phyloP scores from a whole-genome alignment of 1,284 basidiomycete genomes.

The Heterobasidion occidentale region DNA sequence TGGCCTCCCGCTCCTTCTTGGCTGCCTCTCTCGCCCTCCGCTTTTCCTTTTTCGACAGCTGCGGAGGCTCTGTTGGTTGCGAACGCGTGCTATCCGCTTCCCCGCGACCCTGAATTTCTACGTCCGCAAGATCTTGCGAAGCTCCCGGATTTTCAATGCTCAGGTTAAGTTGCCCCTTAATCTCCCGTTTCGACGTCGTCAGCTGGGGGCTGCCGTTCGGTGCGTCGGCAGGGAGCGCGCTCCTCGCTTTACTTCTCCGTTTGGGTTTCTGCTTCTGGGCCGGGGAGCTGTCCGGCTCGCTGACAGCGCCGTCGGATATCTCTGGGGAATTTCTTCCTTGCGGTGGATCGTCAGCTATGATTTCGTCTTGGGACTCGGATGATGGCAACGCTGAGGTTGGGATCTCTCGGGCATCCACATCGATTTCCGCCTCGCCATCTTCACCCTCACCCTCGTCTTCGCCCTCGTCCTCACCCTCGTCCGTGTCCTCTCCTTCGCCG shows the following conservation, averaged over 20 bases:
- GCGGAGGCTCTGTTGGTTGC: constrained; percentile 8
- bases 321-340: background rate
- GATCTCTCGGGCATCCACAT: background rate
- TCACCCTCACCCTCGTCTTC: constrained; percentile 6
- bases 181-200: background rate
- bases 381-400: background rate
- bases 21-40: constrained; percentile 71
- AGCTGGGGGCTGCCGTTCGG: background rate
- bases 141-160: background rate
- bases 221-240: background rate
- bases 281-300: background rate
- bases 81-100: background rate
- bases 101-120: background rate
- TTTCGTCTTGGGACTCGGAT: background rate
- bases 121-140: background rate
- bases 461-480: constrained; percentile 10
- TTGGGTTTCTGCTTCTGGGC: background rate
- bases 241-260: background rate
- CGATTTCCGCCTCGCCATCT: background rate
- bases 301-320: background rate
- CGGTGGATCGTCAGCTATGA: background rate
- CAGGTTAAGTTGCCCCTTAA: background rate
- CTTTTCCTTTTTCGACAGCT: constrained; percentile 76
- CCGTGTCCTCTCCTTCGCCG: constrained; percentile 14
- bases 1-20: constrained; percentile 50